These are phyloP conservation scores for Rhodotorula toruloides DNA, from an alignment of 768 basidiomycete genomes.

Conservation along the genomic window DNA sequence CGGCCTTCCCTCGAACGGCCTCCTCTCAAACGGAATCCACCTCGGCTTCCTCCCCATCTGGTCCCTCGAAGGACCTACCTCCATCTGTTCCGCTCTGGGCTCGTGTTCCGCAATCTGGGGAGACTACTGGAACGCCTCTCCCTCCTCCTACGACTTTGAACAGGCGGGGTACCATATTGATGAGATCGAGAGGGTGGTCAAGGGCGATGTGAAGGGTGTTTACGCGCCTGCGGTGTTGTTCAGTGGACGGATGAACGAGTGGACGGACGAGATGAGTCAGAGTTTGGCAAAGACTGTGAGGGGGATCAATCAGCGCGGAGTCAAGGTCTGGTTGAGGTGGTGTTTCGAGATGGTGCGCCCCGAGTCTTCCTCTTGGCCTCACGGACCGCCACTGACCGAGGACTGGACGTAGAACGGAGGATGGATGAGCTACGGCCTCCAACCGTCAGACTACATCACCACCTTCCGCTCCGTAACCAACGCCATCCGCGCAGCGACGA, in stretches of 20 bases:
- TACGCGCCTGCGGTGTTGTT: constrained; percentile 32
- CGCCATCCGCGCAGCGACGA: constrained; percentile 18
- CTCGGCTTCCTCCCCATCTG: constrained; percentile 34
- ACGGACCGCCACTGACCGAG: background rate
- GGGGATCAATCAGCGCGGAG: constrained; percentile 10
- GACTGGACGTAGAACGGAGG: constrained; percentile 21
- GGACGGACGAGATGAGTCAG: constrained; percentile 30
- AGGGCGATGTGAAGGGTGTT: constrained; percentile 12
- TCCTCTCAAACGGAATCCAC: constrained; percentile 6
- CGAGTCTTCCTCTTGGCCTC: background rate
- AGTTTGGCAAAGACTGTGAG: constrained; percentile 6
- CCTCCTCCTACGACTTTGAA: background rate
- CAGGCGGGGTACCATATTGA: constrained; percentile 28
- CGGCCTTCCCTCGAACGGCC: constrained; percentile 14
- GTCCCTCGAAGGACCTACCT: constrained; percentile 16
- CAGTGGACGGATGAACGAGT: constrained; percentile 6
- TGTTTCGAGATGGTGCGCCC: constrained; percentile 37
- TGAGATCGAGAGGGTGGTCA: constrained; percentile 6
- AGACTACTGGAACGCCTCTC: constrained; percentile 31
- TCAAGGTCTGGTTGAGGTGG: constrained; percentile 27
- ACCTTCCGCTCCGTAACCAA: constrained; percentile 14
- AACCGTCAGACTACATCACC: background rate
- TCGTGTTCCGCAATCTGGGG: constrained; percentile 9
- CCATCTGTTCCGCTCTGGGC: constrained; percentile 22
- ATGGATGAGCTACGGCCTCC: constrained; percentile 33